These are phyloP conservation scores for Teratosphaeriaceae sp. DNA, from an alignment of 2,329 filamentous ascomycete species.

Conservation along the genomic window DNA sequence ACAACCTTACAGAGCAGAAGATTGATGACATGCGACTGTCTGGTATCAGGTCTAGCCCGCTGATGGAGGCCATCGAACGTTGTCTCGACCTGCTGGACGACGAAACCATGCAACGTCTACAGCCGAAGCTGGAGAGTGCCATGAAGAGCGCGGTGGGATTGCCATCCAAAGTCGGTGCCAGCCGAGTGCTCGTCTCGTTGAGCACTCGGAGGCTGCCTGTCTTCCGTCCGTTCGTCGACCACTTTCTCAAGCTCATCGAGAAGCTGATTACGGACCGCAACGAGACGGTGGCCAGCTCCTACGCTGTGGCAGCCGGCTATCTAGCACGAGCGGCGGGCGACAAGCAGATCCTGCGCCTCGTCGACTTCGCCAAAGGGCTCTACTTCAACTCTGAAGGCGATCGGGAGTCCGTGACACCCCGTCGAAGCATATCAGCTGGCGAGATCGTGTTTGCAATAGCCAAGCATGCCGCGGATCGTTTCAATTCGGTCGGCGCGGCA, in stretches of 20 bases:
- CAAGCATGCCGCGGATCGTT: slow-evolving; percentile 83
- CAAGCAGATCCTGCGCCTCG: slow-evolving; percentile 49
- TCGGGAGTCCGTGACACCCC: slow-evolving; percentile 30
- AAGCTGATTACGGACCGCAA: slow-evolving; percentile 86
- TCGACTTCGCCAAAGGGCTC: slow-evolving; percentile 54
- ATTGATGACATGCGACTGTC: slow-evolving; percentile 82
- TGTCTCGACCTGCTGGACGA: slow-evolving; percentile 79
- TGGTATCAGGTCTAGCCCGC: slow-evolving; percentile 75
- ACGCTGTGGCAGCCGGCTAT: slow-evolving; percentile 81
- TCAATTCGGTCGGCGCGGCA: slow-evolving; percentile 65
- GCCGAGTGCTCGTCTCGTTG: slow-evolving; percentile 74
- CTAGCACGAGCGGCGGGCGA: slow-evolving; percentile 61
- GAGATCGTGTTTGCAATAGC: slow-evolving; percentile 79
- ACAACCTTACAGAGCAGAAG: slow-evolving; percentile 78
- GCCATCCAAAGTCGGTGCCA: slow-evolving; percentile 89
- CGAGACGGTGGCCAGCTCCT: slow-evolving; percentile 84
- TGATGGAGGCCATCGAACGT: slow-evolving; percentile 87
- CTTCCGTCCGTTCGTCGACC: slow-evolving; percentile 67
- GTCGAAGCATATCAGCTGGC: slow-evolving; percentile 61
- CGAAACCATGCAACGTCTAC: slow-evolving; percentile 66
- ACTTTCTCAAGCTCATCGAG: slow-evolving; percentile 69
- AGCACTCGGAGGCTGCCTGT: slow-evolving; percentile 71
- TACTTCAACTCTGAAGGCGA: slow-evolving; percentile 83
- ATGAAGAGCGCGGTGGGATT: slow-evolving; percentile 85
- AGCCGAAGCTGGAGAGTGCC: slow-evolving; percentile 64